phyloP scores from a whole-genome alignment of 2,329 filamentous ascomycete genomes.

The Fusarium buxicola region DNA sequence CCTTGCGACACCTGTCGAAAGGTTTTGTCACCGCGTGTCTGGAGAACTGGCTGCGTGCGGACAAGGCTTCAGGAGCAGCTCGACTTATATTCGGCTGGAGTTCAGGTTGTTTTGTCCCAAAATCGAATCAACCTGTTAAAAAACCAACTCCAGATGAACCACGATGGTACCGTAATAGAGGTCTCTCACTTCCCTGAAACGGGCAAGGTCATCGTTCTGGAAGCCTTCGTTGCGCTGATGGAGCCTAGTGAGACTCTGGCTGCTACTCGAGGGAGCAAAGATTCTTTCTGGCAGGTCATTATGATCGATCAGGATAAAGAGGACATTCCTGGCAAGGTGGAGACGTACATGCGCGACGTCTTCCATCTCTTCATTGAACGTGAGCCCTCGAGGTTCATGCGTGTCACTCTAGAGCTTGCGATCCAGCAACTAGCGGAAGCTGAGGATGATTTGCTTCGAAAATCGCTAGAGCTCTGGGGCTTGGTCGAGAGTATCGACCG shows the following conservation, averaged over 20 bases:
- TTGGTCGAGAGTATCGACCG: constrained; percentile 74
- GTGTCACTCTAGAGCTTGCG: constrained; percentile 67
- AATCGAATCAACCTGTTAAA: constrained; percentile 68
- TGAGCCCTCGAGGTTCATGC: constrained; percentile 71
- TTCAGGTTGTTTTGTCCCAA: constrained; percentile 72
- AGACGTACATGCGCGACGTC: constrained; percentile 70
- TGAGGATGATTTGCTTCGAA: constrained; percentile 66
- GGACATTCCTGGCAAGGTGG: constrained; percentile 69
- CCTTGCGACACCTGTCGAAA: constrained; percentile 73
- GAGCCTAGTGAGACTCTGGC: constrained; percentile 53
- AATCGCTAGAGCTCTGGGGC: constrained; percentile 73
- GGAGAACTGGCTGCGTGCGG: constrained; percentile 72
- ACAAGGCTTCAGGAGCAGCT: constrained; percentile 71
- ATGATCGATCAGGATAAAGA: constrained; percentile 72
- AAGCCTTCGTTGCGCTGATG: constrained; percentile 49
- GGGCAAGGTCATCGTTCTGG: constrained; percentile 57
- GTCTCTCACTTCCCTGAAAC: constrained; percentile 69
- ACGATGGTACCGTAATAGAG: constrained; percentile 64
- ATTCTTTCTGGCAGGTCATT: constrained; percentile 55
- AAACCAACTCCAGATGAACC: constrained; percentile 60
- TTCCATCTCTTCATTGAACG: constrained; percentile 68
- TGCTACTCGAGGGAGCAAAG: constrained; percentile 50
- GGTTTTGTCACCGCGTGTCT: constrained; percentile 72
- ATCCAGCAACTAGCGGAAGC: constrained; percentile 58
- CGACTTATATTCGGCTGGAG: constrained; percentile 71